Base-by-base conservation (phyloP, 106 monocot genomes). In the Acorus calamus region DNA sequence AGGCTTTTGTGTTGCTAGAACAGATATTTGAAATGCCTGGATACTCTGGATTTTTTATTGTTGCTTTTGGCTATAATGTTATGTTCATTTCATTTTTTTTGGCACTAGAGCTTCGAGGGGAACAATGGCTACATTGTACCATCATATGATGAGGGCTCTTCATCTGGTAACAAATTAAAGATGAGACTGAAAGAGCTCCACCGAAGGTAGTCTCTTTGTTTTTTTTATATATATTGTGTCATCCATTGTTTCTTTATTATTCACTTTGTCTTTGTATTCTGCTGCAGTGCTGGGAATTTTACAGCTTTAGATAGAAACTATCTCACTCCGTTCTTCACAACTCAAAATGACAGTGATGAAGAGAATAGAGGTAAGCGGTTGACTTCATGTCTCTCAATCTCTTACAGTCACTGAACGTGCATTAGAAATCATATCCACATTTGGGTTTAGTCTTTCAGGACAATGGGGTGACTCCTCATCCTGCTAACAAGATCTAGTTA, bases 261-360 rank as follows among this genome's bases (percentile, higher is more conserved):
- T 6, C 13, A 7, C 42, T 47, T 11, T 4, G 13, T 6, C 49
- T 63, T 56, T 46, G 56, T 42, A 2, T 45, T n/a, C 3, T 71
- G 46, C 53, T 80, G 73, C 82, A 98, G 96, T 54, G 74, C 87
- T 41, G 70, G 88, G 45, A 83, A 87, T 47, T 98, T 98, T 75
- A 83, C 78, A 11, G 75, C 90, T 52, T 73, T 98, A 55, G 96
- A 98, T 58, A 98, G 79, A 70, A 98, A 98, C 62, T 98, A 75
- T 72, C 84, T 98, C 42, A 98, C 96, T 68, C 96, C 96, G 11
- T 92, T 98, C 57, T 98, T 98, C 71, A 98, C 96, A 4, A 79
- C 79, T 63, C 91, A 98, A 72, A 92, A 85, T 75, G 96, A 88
- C n/a, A 84, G 86, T 28, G 80, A 28, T 28, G 28, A 76, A 3